phyloP scores from a whole-genome alignment of 2,329 filamentous ascomycete genomes.

The Alternaria atra region DNA sequence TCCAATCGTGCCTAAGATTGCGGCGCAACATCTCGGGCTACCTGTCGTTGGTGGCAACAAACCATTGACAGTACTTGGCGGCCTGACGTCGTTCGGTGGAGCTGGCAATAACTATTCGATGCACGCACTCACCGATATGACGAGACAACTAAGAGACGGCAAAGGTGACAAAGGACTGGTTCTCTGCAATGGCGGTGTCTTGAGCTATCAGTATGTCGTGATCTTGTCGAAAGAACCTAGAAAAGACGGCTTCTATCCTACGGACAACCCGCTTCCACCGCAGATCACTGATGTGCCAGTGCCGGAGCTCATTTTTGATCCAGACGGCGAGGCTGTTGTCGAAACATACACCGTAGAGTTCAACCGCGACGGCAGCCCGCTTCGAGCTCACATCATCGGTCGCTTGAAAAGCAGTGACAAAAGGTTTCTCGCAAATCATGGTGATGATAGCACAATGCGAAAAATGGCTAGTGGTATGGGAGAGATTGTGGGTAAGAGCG shows the following conservation, averaged over 20 bases:
- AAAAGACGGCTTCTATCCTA: slow-evolving; percentile 57
- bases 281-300: slow-evolving; percentile 51
- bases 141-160: slow-evolving; percentile 60
- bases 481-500: slow-evolving; percentile 61
- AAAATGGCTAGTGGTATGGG: slow-evolving; percentile 54
- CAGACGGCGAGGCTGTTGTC: slow-evolving; percentile 61
- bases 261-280: slow-evolving; percentile 57
- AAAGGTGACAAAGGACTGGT: slow-evolving; percentile 63
- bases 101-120: slow-evolving; percentile 77
- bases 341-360: slow-evolving; percentile 72
- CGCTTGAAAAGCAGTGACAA: slow-evolving; percentile 57
- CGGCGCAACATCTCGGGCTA: slow-evolving; percentile 67
- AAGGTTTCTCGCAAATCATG: slow-evolving; percentile 67
- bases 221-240: slow-evolving; percentile 63
- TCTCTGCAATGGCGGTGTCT: slow-evolving; percentile 70
- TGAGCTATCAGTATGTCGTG: slow-evolving; percentile 72
- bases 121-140: slow-evolving; percentile 60
- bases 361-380: slow-evolving; percentile 59
- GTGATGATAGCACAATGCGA: slow-evolving; percentile 59
- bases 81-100: slow-evolving; percentile 73
- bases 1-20: slow-evolving; percentile 74
- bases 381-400: slow-evolving; percentile 62
- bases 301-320: slow-evolving; percentile 51
- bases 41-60: slow-evolving; percentile 56
- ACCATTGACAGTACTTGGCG: slow-evolving; percentile 69